These are phyloP conservation scores for Rhynchosporium agropyri DNA, from an alignment of 2,329 filamentous ascomycete genomes.

Conservation along the genomic window DNA sequence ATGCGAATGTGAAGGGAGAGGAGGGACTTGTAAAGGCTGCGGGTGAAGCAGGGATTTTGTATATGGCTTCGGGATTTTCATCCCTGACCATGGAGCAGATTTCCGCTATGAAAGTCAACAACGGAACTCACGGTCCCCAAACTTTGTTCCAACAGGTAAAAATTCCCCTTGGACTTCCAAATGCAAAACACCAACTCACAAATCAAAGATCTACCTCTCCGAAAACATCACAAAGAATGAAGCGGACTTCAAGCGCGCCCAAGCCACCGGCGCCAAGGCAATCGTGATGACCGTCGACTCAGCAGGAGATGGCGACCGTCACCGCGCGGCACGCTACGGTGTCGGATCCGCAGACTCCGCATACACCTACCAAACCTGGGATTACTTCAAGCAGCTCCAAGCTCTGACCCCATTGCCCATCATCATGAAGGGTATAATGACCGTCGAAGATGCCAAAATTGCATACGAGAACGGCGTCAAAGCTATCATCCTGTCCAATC, in stretches of 20 bases:
- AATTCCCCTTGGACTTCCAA: background rate
- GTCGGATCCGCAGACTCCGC: slow-evolving; percentile 28
- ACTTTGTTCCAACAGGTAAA: slow-evolving; percentile 34
- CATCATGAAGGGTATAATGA: slow-evolving; percentile 51
- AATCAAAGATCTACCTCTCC: slow-evolving; percentile 22
- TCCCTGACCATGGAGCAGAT: slow-evolving; percentile 25
- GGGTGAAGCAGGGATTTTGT: slow-evolving; percentile 19
- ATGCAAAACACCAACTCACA: background rate
- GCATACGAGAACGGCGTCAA: slow-evolving; percentile 59
- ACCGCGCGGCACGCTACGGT: slow-evolving; percentile 29
- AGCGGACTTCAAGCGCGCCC: slow-evolving; percentile 29
- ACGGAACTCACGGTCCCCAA: slow-evolving; percentile 20
- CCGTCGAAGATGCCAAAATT: slow-evolving; percentile 61
- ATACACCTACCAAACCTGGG: slow-evolving; percentile 37
- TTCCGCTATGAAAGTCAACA: slow-evolving; percentile 15
- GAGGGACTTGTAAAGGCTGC: slow-evolving; percentile 51
- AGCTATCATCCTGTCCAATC: slow-evolving; percentile 52
- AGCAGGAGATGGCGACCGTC: slow-evolving; percentile 31
- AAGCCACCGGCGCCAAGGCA: slow-evolving; percentile 33
- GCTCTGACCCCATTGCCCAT: slow-evolving; percentile 19
- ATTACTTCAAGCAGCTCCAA: slow-evolving; percentile 45
- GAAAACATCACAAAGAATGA: slow-evolving; percentile 22
- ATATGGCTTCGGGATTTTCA: slow-evolving; percentile 24
- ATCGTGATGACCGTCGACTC: slow-evolving; percentile 37
- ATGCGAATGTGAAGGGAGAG: slow-evolving; percentile 52